phyloP scores from a whole-genome alignment of 805 yeast species.

The Starmerella vaccinii region DNA sequence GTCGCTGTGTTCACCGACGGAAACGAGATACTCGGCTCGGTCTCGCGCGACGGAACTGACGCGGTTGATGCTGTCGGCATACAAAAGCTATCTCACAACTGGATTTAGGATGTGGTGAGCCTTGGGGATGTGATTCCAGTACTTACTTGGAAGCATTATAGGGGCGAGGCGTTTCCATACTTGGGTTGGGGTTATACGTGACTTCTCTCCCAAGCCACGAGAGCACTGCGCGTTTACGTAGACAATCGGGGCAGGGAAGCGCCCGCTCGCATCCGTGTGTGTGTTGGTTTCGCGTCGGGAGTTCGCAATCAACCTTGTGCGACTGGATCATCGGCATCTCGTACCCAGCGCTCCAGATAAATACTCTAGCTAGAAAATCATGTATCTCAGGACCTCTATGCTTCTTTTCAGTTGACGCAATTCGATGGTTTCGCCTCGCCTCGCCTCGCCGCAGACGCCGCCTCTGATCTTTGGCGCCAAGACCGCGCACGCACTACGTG shows the following conservation, averaged over 20 bases:
- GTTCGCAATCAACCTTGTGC: neutral
- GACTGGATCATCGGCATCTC: too few relatives aligned
- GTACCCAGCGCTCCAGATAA: too few relatives aligned
- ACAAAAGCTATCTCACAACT: neutral
- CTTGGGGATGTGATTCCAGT: neutral
- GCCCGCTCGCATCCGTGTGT: neutral
- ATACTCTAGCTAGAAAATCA: too few relatives aligned
- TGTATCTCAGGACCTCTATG: too few relatives aligned
- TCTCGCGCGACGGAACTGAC: neutral
- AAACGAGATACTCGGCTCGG: conserved; percentile 12
- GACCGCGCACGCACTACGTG: too few relatives aligned
- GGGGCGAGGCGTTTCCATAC: conserved; percentile 1
- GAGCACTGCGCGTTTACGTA: neutral
- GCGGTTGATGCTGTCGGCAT: conserved; percentile 1
- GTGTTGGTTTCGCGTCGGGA: too few relatives aligned
- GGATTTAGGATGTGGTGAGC: neutral
- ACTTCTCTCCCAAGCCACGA: conserved; percentile 6
- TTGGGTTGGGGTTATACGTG: neutral
- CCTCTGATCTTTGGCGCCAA: too few relatives aligned
- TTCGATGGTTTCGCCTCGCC: too few relatives aligned
- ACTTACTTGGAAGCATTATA: neutral
- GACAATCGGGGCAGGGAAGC: neutral
- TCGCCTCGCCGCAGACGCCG: too few relatives aligned
- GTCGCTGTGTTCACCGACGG: conserved; percentile 10
- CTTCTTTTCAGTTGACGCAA: too few relatives aligned